Conservation (phyloP, 2,329 filamentous ascomycete species). For the Cladophialophora carrionii region DNA sequence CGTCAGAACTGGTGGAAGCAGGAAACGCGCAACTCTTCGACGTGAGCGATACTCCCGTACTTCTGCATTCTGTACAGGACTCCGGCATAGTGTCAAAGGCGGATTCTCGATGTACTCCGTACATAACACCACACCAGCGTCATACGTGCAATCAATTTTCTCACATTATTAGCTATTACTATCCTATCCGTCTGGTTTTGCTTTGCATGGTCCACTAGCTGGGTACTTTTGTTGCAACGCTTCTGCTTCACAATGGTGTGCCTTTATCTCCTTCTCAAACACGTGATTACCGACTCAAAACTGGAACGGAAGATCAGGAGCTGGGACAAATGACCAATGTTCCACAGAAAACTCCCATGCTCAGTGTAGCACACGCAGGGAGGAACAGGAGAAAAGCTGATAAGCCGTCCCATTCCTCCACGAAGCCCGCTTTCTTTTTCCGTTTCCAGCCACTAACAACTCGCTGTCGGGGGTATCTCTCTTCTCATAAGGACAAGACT, state of each 20-base stretch:
- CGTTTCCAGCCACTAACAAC: slow-evolving; percentile 28
- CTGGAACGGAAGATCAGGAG: slow-evolving; percentile 11
- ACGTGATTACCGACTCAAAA: neutral
- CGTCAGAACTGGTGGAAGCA: too few species aligned
- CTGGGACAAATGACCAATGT: slow-evolving; percentile 9
- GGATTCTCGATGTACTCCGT: neutral
- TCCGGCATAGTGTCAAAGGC: too few species aligned
- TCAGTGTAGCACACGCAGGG: slow-evolving; percentile 8
- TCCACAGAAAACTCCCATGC: slow-evolving; percentile 18
- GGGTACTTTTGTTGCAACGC: slow-evolving; percentile 14
- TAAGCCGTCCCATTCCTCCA: slow-evolving; percentile 23
- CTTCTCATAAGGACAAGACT: slow-evolving; percentile 37
- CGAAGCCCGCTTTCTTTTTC: slow-evolving; percentile 16
- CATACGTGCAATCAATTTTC: slow-evolving; percentile 6
- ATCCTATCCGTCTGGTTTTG: slow-evolving; percentile 24
- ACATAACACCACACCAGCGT: neutral
- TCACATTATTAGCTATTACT: slow-evolving; percentile 35
- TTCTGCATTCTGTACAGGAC: too few species aligned
- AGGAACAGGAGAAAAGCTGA: slow-evolving; percentile 20
- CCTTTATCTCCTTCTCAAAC: slow-evolving; percentile 4
- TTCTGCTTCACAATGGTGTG: slow-evolving; percentile 14
- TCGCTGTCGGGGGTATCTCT: slow-evolving; percentile 35
- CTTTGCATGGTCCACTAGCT: slow-evolving; percentile 23
- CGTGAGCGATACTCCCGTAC: too few species aligned
- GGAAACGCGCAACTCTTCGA: too few species aligned